These are phyloP conservation scores for Suillus subalutaceus DNA, from an alignment of 768 basidiomycete species.

Conservation along the genomic window DNA sequence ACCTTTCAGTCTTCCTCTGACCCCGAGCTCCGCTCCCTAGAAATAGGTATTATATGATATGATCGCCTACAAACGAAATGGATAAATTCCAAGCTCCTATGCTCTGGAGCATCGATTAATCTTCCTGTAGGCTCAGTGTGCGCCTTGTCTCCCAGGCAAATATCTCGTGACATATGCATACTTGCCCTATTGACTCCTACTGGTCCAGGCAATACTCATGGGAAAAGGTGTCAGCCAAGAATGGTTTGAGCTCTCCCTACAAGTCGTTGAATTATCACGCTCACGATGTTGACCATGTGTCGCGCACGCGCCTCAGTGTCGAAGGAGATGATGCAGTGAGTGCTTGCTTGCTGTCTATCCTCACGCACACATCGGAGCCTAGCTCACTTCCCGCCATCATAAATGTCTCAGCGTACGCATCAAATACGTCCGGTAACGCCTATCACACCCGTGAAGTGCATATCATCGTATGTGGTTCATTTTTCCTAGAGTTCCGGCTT, in stretches of 20 bases:
- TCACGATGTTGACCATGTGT: slow-evolving; percentile 31
- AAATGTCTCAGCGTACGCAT: slow-evolving; percentile 26
- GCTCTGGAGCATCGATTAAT: slow-evolving; percentile 32
- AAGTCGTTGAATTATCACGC: slow-evolving; percentile 35
- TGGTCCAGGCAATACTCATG: slow-evolving; percentile 38
- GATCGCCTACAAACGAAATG: slow-evolving; percentile 37
- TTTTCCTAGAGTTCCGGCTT: slow-evolving; percentile 11
- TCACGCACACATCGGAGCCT: slow-evolving; percentile 8
- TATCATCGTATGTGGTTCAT: slow-evolving; percentile 31
- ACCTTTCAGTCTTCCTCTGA: slow-evolving; percentile 41
- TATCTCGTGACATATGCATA: slow-evolving; percentile 33
- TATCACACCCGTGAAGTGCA: slow-evolving; percentile 38
- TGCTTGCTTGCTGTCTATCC: slow-evolving; percentile 12
- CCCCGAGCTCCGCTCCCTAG: slow-evolving; percentile 44
- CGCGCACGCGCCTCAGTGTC: slow-evolving; percentile 24
- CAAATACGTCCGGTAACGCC: slow-evolving; percentile 39
- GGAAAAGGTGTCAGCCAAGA: slow-evolving; percentile 38
- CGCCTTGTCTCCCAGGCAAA: slow-evolving; percentile 26
- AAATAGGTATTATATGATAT: slow-evolving; percentile 42
- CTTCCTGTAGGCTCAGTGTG: slow-evolving; percentile 25
- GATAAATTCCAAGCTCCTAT: slow-evolving; percentile 41
- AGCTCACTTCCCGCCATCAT: slow-evolving; percentile 17
- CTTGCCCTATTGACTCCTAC: slow-evolving; percentile 28
- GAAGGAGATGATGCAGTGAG: slow-evolving; percentile 33
- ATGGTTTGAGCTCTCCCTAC: slow-evolving; percentile 41